Base-by-base conservation (phyloP, 139 green algal genomes). In the Edaphochlamys debaryana region DNA sequence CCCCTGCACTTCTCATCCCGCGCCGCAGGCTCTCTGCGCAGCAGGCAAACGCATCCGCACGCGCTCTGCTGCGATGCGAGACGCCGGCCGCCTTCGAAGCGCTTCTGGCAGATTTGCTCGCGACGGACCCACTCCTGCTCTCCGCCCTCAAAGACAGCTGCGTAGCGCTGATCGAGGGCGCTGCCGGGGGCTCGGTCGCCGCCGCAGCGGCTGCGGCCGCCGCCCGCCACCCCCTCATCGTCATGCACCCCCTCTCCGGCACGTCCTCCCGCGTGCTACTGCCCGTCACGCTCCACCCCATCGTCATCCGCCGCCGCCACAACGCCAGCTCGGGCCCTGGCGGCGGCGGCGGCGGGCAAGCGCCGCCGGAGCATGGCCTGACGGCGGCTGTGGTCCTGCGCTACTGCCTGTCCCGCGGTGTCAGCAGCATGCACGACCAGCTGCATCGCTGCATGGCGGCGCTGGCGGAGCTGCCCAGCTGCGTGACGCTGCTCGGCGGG, bases 301-400 rank as follows among this genome's bases (percentile, higher is more conserved):
- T 67, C 4, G 36, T 37, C 36, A 30, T 27, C 71, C 34, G 1
- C 32, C n/a, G 13, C 45, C 48, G 50, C 20, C 19, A 4, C 34
- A 30, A 30, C 34, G 34, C 3, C 1, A 5, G 17, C 20, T 5
- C 34, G 0, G 64, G 17, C 11, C 1, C 19, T 8, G 34, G 34
- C 34, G 0, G 32, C 15, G 13, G 41, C 29, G 0, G 7, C 7
- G 27, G 67, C 38, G 19, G 36, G 23, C 1, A 5, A 9, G 32
- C 3, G 6, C 17, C 9, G 23, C 32, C 63, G 11, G 25, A 38
- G 32, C 63, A 36, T 5, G 13, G 32, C 32, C 32, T 79, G 36
- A 36, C 52, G 34, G 71, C 52, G 5, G 71, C 71, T 8, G 71
- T 79, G 34, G 34, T 67, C 1, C 36, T 79, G 71, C 71, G 71